Percentiles rank a stretch among this genome's conserved stretches.
Evolutionary conservation across 2,329 filamentous ascomycete genomes (phyloP).

Genomic region (Alternaria sp.): DNA sequence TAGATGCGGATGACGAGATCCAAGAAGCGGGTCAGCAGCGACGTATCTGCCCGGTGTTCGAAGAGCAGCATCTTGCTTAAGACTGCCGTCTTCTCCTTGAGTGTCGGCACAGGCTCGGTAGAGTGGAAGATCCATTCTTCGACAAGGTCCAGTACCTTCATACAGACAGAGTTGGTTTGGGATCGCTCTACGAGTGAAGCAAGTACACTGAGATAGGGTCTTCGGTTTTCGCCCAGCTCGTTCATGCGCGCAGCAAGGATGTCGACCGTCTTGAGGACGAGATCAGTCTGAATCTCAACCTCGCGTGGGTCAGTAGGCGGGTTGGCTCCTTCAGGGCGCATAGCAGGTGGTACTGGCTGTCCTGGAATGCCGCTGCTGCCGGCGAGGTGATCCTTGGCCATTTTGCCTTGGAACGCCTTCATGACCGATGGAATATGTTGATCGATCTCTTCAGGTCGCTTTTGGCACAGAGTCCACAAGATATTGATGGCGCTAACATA

Average conservation of each 20-base stretch:
- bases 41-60: conserved; percentile 82
- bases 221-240: conserved; percentile 84
- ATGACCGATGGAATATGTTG: conserved; percentile 86
- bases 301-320: conserved; percentile 76
- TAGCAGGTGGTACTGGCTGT: conserved; percentile 37
- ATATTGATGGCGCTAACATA: conserved; percentile 92
- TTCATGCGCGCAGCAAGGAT: conserved; percentile 93
- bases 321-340: conserved; percentile 65
- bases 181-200: conserved; percentile 96
- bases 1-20: conserved; percentile 98
- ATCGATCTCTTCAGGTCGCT: conserved; percentile 87
- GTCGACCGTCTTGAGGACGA: conserved; percentile 96
- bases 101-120: conserved; percentile 91
- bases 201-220: conserved; percentile 93
- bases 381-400: conserved; percentile 91
- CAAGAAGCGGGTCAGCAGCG: conserved; percentile 89
- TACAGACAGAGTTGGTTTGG: conserved; percentile 82
- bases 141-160: conserved; percentile 92
- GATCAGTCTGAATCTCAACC: conserved; percentile 83
- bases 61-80: conserved; percentile 99
- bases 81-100: conserved; percentile 99
- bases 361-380: conserved; percentile 59
- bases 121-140: conserved; percentile 96
- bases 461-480: conserved; percentile 87
- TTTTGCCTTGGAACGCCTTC: conserved; percentile 90